Evolutionary conservation across 768 basidiomycete species (phyloP).

Genomic region (Wakefieldia striispora): DNA sequence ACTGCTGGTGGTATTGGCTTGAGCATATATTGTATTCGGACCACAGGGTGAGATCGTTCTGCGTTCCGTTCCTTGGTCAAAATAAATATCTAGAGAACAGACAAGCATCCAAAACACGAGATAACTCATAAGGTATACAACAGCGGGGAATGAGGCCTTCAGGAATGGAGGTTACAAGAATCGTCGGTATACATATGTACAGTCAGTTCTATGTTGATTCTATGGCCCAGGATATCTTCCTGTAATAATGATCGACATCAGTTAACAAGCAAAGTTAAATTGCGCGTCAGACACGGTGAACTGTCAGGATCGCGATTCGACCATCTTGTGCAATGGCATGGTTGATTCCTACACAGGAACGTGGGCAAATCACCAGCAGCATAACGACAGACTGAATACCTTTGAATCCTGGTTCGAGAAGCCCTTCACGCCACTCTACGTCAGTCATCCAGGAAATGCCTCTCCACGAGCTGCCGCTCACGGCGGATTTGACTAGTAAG

Average conservation of each 20-base stretch:
- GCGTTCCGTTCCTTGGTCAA: background rate
- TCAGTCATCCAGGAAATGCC: slow-evolving; percentile 74
- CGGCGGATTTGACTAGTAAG: slow-evolving; percentile 67
- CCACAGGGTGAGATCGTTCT: slow-evolving; percentile 74
- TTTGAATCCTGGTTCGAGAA: slow-evolving; percentile 64
- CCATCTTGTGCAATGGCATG: slow-evolving; percentile 84
- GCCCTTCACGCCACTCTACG: slow-evolving; percentile 70
- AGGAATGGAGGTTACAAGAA: background rate
- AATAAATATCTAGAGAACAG: background rate
- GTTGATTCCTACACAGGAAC: slow-evolving; percentile 56
- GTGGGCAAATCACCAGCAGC: background rate
- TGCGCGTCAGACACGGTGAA: slow-evolving; percentile 42
- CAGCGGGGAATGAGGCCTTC: background rate
- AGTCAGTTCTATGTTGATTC: slow-evolving; percentile 1
- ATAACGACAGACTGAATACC: slow-evolving; percentile 39
- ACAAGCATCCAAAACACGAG: background rate
- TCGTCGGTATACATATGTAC: slow-evolving; percentile 22
- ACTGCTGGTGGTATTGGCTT: slow-evolving; percentile 98
- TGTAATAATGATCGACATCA: background rate
- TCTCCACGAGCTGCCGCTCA: slow-evolving; percentile 57
- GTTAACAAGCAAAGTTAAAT: background rate
- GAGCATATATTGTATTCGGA: slow-evolving; percentile 94
- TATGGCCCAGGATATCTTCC: background rate
- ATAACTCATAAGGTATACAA: slow-evolving; percentile 10
- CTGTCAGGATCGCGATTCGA: slow-evolving; percentile 73